Base-by-base conservation (phyloP, 2,329 filamentous ascomycete genomes). In the Apiospora koreana region DNA sequence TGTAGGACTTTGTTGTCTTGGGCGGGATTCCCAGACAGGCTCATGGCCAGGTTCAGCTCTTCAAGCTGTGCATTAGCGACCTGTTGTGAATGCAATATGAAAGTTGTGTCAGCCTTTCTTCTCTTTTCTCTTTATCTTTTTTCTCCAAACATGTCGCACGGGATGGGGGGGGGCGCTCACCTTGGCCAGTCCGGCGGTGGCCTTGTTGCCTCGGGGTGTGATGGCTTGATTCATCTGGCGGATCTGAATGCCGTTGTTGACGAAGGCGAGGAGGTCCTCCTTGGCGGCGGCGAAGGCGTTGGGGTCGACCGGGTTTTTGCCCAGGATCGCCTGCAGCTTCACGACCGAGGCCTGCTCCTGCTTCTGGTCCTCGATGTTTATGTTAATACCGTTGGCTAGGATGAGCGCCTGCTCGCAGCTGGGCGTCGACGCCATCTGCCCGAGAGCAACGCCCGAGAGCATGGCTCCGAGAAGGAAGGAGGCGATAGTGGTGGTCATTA, bases 1-100 rank as follows among this genome's bases (percentile, higher is more conserved):
- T 68, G 16, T 21, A 68, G 21, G 2, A 18, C 10, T 43, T 48
- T 50, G 31, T 23, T 31, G 18, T 58, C 48, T 2, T 50, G 35
- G 8, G 23, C 48, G 9, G 67, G 67, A 2, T 62, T 28, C 16
- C 67, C 67, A 21, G 35, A 31, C 54, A 69, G 38, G 28, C 67
- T 38, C 35, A n/a, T 58, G 50, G 38, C n/a, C 12, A 74, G 46
- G 76, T 78, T 5, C 77, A 80, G 68, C 78, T 83, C 5, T 77
- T 83, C n/a, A 78, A 81, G 50, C 31, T 83, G 69, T 82, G 72
- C 75, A 10, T 45, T 42, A 35, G 54, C 62, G 74, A 81, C 35
- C 79, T 80, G 8, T n/a, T 1, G 28, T n/a, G 18, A n/a, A n/a
- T 9, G 31, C 54, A 9, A 38, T 9, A 12, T 8, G 16, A 35